Conservation (phyloP, 2,329 filamentous ascomycete species). For the Xylariaceae sp. region DNA sequence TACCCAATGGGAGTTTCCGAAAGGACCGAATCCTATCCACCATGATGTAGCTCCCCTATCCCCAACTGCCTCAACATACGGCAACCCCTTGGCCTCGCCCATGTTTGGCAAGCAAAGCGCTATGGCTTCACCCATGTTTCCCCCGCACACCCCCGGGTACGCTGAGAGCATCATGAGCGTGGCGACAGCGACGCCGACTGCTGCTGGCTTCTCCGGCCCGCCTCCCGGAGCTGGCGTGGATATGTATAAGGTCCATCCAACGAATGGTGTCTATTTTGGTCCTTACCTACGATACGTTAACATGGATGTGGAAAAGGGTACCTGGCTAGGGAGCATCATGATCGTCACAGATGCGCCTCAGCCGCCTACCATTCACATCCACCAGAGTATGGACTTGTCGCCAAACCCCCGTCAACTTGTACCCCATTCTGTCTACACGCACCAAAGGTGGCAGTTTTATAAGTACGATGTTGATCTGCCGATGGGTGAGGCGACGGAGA, state of each 20-base stretch:
- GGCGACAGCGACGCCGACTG: constrained; percentile 73
- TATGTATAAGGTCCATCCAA: constrained; percentile 90
- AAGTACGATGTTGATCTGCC: constrained; percentile 89
- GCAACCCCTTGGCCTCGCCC: constrained; percentile 74
- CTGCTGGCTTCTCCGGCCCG: constrained; percentile 86
- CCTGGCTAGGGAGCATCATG: constrained; percentile 93
- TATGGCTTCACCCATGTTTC: constrained; percentile 80
- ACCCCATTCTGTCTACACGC: constrained; percentile 80
- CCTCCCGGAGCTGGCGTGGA: constrained; percentile 88
- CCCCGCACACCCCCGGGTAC: constrained; percentile 82
- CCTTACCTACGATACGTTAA: constrained; percentile 95
- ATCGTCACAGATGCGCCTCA: constrained; percentile 90
- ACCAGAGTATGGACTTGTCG: constrained; percentile 86
- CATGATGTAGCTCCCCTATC: constrained; percentile 84
- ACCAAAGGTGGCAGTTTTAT: constrained; percentile 95
- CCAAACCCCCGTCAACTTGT: constrained; percentile 90
- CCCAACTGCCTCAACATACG: constrained; percentile 77
- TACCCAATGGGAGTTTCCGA: constrained; percentile 98
- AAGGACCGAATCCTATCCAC: constrained; percentile 88
- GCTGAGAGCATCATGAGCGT: constrained; percentile 86
- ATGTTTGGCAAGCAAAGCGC: constrained; percentile 70
- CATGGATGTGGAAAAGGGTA: constrained; percentile 90
- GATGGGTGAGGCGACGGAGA: constrained; percentile 85
- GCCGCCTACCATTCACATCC: constrained; percentile 94
- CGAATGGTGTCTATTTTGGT: constrained; percentile 97